These are phyloP conservation scores for Lachnellula suecica DNA, from an alignment of 2,329 filamentous ascomycete genomes.

Conservation along the genomic window DNA sequence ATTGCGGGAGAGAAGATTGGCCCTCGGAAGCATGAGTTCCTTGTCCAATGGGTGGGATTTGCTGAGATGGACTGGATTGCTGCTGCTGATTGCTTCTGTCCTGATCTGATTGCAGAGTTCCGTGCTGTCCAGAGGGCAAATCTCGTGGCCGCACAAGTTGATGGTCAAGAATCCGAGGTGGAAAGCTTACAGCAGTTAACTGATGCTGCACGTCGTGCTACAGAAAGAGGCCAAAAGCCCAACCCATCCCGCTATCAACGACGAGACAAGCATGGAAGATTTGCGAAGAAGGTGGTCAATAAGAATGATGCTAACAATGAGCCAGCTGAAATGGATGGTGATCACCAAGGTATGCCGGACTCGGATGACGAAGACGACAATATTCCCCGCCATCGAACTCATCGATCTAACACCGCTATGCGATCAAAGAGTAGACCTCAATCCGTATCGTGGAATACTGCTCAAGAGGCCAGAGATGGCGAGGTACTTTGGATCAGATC, in stretches of 20 bases:
- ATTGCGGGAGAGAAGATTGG: slow-evolving; percentile 2
- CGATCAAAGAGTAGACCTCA: neutral
- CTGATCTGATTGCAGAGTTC: slow-evolving; percentile 3
- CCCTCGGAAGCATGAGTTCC: neutral
- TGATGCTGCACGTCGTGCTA: neutral
- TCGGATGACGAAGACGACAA: neutral
- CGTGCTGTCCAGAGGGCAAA: neutral
- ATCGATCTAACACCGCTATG: neutral
- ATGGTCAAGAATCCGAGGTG: neutral
- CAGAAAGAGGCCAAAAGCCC: neutral
- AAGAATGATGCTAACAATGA: neutral
- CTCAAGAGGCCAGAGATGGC: neutral
- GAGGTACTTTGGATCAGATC: neutral
- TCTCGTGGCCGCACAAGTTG: neutral
- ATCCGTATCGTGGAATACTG: neutral
- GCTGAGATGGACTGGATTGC: slow-evolving; percentile 6
- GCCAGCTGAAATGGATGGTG: neutral
- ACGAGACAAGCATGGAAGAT: neutral
- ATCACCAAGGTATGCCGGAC: neutral
- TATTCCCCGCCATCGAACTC: neutral
- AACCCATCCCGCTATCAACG: neutral
- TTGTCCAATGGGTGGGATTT: slow-evolving; percentile 8
- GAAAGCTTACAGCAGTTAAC: neutral
- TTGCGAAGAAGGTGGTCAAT: neutral
- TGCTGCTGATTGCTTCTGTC: slow-evolving; percentile 8